Base-by-base conservation (phyloP, 257 asterid species). In the Lycium barbarum region DNA sequence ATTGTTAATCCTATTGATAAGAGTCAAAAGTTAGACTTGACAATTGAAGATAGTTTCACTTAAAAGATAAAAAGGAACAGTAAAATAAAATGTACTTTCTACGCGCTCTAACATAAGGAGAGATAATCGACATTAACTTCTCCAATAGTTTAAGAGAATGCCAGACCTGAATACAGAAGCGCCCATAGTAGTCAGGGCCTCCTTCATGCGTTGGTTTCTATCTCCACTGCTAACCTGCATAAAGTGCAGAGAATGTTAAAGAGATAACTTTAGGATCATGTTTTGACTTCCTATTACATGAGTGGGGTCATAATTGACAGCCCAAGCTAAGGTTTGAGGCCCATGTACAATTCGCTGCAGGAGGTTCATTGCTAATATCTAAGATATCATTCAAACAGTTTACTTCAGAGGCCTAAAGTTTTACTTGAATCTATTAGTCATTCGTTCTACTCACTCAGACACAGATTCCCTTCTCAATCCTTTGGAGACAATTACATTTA, bases 111-210 rank as follows among this genome's bases (percentile, higher is more conserved):
- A 26, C 65, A 26, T 13, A 78, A 26, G 45, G 82, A 78, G 47
- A 53, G 65, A 78, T 78, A 53, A 53, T 53, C 17, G 49, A 78
- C 11, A 0, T 8, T 4, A 74, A 54, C 45, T 36, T 83, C 7
- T 55, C 70, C 26, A 38, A 57, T 33, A 38, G 79, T 80, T 36
- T 79, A 63, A 11, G 71, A 73, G 85, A 83, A 61, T 84, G 45
- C 36, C 82, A 68, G 83, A 96, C 99, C 99, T 97, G 93, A 97
- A 97, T 15, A 97, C 99, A 45, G 99, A 97, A 83, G 99, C 98
- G 35, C 99, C 99, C 99, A 97, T 95, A 70, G 99, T 95, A 9
- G 98, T 88, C 63, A 97, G 88, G 79, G 99, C 91, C 80, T 95
- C 97, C 90, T 90, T 90, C 98, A 95, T 97, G 72, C 99, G 97